phyloP scores from a whole-genome alignment of 768 basidiomycete genomes.

The Lactifluus echinatus region DNA sequence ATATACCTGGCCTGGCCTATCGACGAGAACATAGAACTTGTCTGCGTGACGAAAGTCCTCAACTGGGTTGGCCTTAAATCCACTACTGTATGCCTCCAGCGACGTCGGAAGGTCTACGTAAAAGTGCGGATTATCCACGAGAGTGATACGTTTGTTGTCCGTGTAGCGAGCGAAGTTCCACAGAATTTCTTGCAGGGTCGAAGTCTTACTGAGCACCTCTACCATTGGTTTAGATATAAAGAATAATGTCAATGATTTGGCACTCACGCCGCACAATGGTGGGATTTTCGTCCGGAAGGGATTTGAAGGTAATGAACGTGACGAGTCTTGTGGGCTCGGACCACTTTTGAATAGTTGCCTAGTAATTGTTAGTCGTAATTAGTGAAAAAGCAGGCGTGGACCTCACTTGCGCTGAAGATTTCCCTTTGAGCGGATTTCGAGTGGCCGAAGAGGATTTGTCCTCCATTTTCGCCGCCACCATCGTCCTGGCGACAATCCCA shows the following conservation, averaged over 20 bases:
- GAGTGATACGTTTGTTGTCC: background rate
- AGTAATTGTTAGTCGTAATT: background rate
- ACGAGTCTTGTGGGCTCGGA: background rate
- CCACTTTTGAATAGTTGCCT: too few relatives aligned
- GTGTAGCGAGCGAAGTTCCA: constrained; percentile 4
- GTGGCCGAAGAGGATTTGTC: too few relatives aligned
- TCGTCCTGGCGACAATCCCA: background rate
- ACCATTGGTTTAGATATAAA: background rate
- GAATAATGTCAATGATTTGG: background rate
- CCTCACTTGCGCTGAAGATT: background rate
- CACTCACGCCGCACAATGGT: background rate
- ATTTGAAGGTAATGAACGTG: background rate
- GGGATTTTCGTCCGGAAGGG: background rate
- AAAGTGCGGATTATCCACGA: constrained; percentile 10
- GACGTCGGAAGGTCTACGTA: background rate
- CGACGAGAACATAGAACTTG: constrained; percentile 1
- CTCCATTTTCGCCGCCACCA: background rate
- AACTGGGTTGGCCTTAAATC: background rate
- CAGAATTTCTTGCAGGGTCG: background rate
- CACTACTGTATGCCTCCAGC: background rate
- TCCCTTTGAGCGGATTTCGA: too few relatives aligned
- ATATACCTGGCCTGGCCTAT: constrained; percentile 4
- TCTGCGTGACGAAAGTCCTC: background rate
- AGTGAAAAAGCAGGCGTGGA: too few relatives aligned
- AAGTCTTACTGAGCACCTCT: background rate